These are phyloP conservation scores for Coleophoma eucalyptorum DNA, from an alignment of 2,329 filamentous ascomycete genomes.

Conservation along the genomic window DNA sequence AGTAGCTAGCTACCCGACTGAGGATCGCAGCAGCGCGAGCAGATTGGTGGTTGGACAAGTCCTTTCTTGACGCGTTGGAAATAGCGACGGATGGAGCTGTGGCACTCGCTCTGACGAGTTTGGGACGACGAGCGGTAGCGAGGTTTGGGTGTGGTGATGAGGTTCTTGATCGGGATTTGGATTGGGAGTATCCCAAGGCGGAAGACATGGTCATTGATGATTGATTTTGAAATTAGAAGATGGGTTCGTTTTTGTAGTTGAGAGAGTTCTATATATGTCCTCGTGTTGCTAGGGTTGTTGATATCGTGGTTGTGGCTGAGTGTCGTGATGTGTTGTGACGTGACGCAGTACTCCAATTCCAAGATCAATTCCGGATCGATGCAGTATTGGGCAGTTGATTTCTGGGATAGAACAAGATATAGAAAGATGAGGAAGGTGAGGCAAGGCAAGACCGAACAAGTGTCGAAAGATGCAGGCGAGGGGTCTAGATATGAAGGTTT, in stretches of 20 bases:
- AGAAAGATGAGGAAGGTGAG: too few species aligned
- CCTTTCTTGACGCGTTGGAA: slow-evolving; percentile 47
- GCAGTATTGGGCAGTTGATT: too few species aligned
- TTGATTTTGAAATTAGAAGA: too few species aligned
- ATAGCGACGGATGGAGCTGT: slow-evolving; percentile 56
- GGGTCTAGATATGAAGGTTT: too few species aligned
- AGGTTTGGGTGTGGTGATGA: slow-evolving; percentile 33
- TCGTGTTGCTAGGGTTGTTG: too few species aligned
- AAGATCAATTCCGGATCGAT: too few species aligned
- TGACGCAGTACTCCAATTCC: too few species aligned
- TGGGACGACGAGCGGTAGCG: slow-evolving; percentile 41
- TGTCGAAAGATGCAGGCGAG: too few species aligned
- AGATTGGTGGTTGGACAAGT: slow-evolving; percentile 44
- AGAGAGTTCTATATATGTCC: too few species aligned
- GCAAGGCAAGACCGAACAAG: too few species aligned
- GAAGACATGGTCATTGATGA: slow-evolving; percentile 25
- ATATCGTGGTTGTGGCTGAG: slow-evolving; percentile 7
- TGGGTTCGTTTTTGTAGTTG: too few species aligned
- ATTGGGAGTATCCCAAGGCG: slow-evolving; percentile 15
- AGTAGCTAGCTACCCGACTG: slow-evolving; percentile 48
- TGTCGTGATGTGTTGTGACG: neutral
- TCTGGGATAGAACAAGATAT: too few species aligned
- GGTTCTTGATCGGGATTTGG: slow-evolving; percentile 24
- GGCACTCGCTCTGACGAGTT: slow-evolving; percentile 48
- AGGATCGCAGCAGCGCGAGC: slow-evolving; percentile 52